Conservation (phyloP, 2,329 filamentous ascomycete species). For the Dactylonectria macrodidyma region DNA sequence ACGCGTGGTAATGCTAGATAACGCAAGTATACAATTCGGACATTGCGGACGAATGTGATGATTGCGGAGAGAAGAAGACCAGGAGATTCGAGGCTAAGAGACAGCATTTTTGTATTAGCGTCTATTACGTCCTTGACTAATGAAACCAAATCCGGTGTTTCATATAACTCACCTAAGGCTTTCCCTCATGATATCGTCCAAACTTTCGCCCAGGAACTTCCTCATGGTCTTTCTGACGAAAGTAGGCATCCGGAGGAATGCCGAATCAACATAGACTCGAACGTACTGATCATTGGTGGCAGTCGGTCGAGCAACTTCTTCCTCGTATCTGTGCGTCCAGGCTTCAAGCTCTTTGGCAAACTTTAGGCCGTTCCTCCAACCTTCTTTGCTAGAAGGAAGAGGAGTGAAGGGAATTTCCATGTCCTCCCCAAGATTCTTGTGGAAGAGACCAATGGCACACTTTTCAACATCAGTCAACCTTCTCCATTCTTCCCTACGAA, state of each 20-base stretch:
- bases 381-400: slow-evolving; percentile 57
- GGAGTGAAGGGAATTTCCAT: slow-evolving; percentile 66
- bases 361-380: slow-evolving; percentile 65
- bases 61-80: too few species aligned
- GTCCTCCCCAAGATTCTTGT: slow-evolving; percentile 69
- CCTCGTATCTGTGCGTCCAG: slow-evolving; percentile 68
- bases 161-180: slow-evolving; percentile 37
- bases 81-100: too few species aligned
- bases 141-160: slow-evolving; percentile 49
- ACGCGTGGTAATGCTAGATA: too few species aligned
- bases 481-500: slow-evolving; percentile 71
- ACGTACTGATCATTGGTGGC: slow-evolving; percentile 1
- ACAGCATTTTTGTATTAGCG: too few species aligned
- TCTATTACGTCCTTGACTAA: too few species aligned
- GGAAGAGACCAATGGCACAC: slow-evolving; percentile 70
- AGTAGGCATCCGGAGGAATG: slow-evolving; percentile 40
- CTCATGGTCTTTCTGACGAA: slow-evolving; percentile 28
- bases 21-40: too few species aligned
- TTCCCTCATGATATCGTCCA: slow-evolving; percentile 33
- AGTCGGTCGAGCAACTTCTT: slow-evolving; percentile 47
- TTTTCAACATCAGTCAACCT: slow-evolving; percentile 67
- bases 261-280: slow-evolving; percentile 50
- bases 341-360: slow-evolving; percentile 65
- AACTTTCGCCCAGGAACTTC: slow-evolving; percentile 26
- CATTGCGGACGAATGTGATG: too few species aligned